Evolutionary conservation across 176 grass and related monocot species (phyloP), one percentile per base, ranked within the genome.

Genomic region (Oryza glaberrima): DNA sequence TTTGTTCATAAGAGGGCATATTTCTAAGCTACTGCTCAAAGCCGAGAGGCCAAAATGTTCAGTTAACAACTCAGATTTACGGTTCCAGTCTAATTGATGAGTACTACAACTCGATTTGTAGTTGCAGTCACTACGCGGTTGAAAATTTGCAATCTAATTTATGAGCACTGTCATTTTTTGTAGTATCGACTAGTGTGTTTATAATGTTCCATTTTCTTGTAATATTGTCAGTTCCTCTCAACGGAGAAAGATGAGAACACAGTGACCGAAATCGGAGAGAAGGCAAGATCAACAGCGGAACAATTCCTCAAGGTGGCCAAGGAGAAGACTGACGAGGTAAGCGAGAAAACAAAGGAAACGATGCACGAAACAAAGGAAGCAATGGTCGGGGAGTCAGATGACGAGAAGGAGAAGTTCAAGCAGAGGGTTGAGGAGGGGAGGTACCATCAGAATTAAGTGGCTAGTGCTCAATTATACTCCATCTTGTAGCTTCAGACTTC

Each of bases 251-350:
- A 77, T 5, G 90, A 94, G 2, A 91, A 91, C 49, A 83, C 83
- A 9, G 13, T 73, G 11, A 70, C 77, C 5, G 91, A 89, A 69
- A 86, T 96, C 4, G 83, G 75, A 0, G 88, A 92, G 7, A 95
- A 96, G 56, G 96, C 93, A 11, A 84, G 81, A 65, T 94, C 96
- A 17, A 94, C 96, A 0, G 96, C 93, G 0, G 91, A 96, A 40
- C 93, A 96, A 88, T 99, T 96, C 81, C 6, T 92, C 61, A 91
- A 92, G 46, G 90, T 91, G 41, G 96, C 96, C 66, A 96, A 94
- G 84, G 91, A 94, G 84, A 99, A 94, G 76, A 81, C 91, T 1
- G 93, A 96, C 1, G 82, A 88, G 26, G 75, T 89, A 8, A 23
- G 30, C 2, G 81, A 96, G 43, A 84, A 45, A 4, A 78, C 83